phyloP scores from a whole-genome alignment of 352 stramenopile species.

The Pythium angustatum region DNA sequence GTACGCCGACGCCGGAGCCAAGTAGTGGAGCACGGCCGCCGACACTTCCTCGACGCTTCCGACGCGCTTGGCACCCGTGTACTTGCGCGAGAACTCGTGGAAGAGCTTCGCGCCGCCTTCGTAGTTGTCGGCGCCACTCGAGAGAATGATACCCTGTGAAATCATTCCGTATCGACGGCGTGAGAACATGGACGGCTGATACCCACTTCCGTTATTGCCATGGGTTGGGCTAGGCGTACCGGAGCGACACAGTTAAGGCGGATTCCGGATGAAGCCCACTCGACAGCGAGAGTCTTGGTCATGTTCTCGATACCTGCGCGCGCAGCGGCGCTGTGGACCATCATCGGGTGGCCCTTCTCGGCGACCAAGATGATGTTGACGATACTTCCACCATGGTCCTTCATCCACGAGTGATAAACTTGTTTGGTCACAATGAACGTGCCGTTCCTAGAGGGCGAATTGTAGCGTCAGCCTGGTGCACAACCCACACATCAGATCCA shows the following conservation, averaged over 20 bases:
- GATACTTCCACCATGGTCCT: constrained; percentile 78
- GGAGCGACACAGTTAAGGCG: constrained; percentile 91
- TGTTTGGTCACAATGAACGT: constrained; percentile 88
- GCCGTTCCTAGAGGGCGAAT: constrained; percentile 40
- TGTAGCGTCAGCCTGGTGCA: not conserved
- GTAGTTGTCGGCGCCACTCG: constrained; percentile 85
- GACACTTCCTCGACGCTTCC: constrained; percentile 92
- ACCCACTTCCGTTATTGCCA: too few relatives aligned
- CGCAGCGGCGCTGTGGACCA: constrained; percentile 84
- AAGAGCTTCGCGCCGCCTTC: constrained; percentile 78
- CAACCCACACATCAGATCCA: not conserved
- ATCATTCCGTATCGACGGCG: constrained; percentile 2
- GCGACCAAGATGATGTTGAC: constrained; percentile 91
- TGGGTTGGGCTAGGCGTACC: too few relatives aligned
- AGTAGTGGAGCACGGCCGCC: constrained; percentile 86
- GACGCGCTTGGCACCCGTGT: constrained; percentile 83
- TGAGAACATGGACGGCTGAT: too few relatives aligned
- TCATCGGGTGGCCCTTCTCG: constrained; percentile 87
- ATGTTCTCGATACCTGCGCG: constrained; percentile 92
- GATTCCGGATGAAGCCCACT: constrained; percentile 92
- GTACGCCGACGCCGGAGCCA: constrained; percentile 88
- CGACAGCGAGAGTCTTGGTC: constrained; percentile 89
- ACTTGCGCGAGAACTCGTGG: constrained; percentile 64
- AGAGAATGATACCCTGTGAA: constrained; percentile 57
- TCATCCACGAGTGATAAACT: constrained; percentile 83